Evolutionary conservation across 2,329 filamentous ascomycete genomes (phyloP), one percentile per base, ranked within the genome.

Genomic region (Furcasterigmium sp.): DNA sequence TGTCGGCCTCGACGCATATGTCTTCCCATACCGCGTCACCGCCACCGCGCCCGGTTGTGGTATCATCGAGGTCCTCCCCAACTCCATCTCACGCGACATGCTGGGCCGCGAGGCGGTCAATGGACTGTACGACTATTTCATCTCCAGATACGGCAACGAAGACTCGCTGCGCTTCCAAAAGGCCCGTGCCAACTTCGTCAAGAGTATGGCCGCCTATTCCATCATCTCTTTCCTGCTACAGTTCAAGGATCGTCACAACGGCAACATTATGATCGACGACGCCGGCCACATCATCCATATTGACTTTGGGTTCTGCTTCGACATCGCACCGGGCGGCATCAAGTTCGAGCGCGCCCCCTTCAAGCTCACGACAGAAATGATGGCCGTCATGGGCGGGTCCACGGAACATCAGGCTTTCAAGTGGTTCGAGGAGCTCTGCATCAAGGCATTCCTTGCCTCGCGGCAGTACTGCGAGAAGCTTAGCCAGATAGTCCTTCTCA

Each of bases 201-300:
- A 98, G 72, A 93, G 86, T 60, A 97, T 98, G 93, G 93, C 94
- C 0, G 94, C 93, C 11, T 98, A 98, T 71, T 94, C 87, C 15
- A 85, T 98, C 56, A 97, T 98, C 52, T 94, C 89, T 0, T 98
- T 95, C 69, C 74, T 98, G 13, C 72, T 98, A 29, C 94, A 98
- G 59, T 97, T 99, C 82, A 99, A 99, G 66, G 93, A 99, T 62
- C 84, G 93, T 3, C 93, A 98, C 70, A 98, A 98, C 63, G 93
- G 93, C 49, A 98, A 98, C 72, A 98, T 98, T 72, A 98, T 98
- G 94, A 84, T 98, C 50, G 91, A 98, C 62, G 91, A 96, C 57
- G 87, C 86, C 1, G 93, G 94, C 4, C 93, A 98, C 66, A 95
- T 98, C 57, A 79, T 98, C 42, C 93, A 98, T 70, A 97, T 98